Evolutionary conservation across 1,284 basidiomycete genomes (phyloP).

Genomic region (Cystobasidiaceae sp.): DNA sequence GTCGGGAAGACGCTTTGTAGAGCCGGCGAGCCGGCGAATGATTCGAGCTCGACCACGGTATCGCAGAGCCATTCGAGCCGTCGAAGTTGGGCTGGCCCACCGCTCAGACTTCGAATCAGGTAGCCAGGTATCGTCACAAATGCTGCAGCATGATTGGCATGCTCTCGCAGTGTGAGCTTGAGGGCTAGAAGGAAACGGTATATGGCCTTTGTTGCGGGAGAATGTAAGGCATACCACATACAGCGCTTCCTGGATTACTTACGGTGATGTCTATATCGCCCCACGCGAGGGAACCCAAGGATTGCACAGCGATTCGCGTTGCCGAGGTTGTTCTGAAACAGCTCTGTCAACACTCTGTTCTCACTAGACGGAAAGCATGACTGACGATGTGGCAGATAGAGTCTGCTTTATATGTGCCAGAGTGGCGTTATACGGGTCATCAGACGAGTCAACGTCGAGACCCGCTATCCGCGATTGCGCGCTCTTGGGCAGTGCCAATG

Average conservation of each 20-base stretch:
- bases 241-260: background rate
- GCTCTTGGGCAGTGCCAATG: conserved; percentile 33
- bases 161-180: conserved; percentile 56
- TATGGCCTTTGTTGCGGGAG: conserved; percentile 54
- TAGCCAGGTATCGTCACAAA: conserved; percentile 59
- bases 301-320: conserved; percentile 37
- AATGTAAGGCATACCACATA: background rate
- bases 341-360: no score
- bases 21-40: conserved; percentile 58
- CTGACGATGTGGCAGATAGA: no score
- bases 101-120: conserved; percentile 47
- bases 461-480: background rate
- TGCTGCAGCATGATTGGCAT: conserved; percentile 54
- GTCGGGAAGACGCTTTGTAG: conserved; percentile 65
- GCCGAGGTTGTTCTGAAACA: no score
- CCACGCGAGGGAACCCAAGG: conserved; percentile 37
- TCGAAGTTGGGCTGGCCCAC: conserved; percentile 62
- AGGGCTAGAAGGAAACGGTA: conserved; percentile 64
- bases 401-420: no score
- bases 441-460: conserved; percentile 12
- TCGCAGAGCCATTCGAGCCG: conserved; percentile 76
- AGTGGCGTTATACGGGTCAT: no score
- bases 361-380: no score
- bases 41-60: conserved; percentile 62
- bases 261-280: conserved; percentile 14